phyloP scores from a whole-genome alignment of 1,284 basidiomycete species.

The Cryptococcus sp. region DNA sequence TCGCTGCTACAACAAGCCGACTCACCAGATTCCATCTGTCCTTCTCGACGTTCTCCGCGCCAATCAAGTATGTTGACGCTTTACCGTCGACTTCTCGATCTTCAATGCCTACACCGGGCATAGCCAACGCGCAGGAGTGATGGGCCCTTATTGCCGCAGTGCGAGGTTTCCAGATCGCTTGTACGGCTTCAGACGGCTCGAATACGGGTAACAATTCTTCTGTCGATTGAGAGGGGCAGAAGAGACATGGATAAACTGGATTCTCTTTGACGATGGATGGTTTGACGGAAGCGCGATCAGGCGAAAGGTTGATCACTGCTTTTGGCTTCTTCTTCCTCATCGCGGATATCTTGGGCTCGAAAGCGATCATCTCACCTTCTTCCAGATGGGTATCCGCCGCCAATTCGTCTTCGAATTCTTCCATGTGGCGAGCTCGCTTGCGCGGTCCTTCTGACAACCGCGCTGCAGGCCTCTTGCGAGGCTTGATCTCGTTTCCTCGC shows the following conservation, averaged over 20 bases:
- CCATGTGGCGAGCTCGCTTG: constrained; percentile 8
- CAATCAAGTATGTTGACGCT: constrained; percentile 61
- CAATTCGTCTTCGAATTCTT: not conserved
- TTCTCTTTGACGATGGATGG: constrained; percentile 23
- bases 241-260: constrained; percentile 67
- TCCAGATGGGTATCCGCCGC: not conserved
- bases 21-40: constrained; percentile 86
- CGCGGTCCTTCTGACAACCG: constrained; percentile 6
- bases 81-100: constrained; percentile 55
- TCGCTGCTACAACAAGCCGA: constrained; percentile 21
- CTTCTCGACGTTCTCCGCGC: constrained; percentile 79
- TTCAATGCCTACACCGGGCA: constrained; percentile 86
- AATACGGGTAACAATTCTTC: constrained; percentile 65
- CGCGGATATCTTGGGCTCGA: constrained; percentile 1
- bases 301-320: constrained; percentile 17
- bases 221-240: constrained; percentile 67
- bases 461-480: constrained; percentile 11
- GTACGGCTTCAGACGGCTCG: constrained; percentile 27
- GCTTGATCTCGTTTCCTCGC: constrained; percentile 8
- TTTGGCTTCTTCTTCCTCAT: constrained; percentile 21
- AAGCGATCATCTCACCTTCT: not conserved
- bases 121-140: constrained; percentile 66
- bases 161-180: constrained; percentile 23
- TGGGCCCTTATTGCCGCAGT: constrained; percentile 61
- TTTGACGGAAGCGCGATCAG: constrained; percentile 5